Conservation (phyloP, 805 yeast genomes). For the Candida qinlingensis region DNA sequence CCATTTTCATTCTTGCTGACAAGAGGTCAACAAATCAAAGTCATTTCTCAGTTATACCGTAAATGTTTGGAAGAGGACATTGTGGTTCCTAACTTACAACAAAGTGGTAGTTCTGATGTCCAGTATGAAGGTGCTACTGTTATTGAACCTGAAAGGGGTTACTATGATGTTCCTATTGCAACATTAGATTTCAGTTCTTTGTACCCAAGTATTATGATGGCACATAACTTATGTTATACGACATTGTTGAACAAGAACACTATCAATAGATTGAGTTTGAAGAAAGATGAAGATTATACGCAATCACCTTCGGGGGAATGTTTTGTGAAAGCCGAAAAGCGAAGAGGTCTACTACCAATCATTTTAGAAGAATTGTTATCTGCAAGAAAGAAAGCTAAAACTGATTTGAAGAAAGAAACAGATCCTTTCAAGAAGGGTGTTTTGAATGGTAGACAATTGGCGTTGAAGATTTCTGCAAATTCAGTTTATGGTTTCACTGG, state of each 20-base stretch:
- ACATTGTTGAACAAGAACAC: constrained; percentile 70
- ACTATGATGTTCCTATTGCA: constrained; percentile 95
- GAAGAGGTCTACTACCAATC: constrained; percentile 88
- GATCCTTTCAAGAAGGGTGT: constrained; percentile 94
- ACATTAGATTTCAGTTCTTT: constrained; percentile 95
- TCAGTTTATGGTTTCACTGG: constrained; percentile 99
- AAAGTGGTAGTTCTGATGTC: constrained; percentile 76
- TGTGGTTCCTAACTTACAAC: constrained; percentile 84
- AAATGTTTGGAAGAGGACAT: constrained; percentile 84
- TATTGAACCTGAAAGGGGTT: constrained; percentile 93
- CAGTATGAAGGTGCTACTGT: constrained; percentile 99
- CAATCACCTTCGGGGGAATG: constrained; percentile 88
- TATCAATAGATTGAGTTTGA: constrained; percentile 56
- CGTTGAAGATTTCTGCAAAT: constrained; percentile 93
- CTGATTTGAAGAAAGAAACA: constrained; percentile 83
- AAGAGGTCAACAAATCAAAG: constrained; percentile 97
- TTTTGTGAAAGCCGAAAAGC: constrained; percentile 63
- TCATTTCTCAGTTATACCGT: constrained; percentile 88
- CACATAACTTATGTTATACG: constrained; percentile 94
- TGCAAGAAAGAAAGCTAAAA: constrained; percentile 92
- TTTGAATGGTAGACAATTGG: constrained; percentile 94
- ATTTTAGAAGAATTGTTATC: constrained; percentile 81
- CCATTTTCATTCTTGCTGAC: constrained; percentile 86
- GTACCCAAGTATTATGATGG: constrained; percentile 99
- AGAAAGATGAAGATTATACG: constrained; percentile 73